Percentiles rank a stretch among this genome's conserved stretches.
Conservation (phyloP, 2,329 filamentous ascomycete genomes). For the Claviceps monticola region DNA sequence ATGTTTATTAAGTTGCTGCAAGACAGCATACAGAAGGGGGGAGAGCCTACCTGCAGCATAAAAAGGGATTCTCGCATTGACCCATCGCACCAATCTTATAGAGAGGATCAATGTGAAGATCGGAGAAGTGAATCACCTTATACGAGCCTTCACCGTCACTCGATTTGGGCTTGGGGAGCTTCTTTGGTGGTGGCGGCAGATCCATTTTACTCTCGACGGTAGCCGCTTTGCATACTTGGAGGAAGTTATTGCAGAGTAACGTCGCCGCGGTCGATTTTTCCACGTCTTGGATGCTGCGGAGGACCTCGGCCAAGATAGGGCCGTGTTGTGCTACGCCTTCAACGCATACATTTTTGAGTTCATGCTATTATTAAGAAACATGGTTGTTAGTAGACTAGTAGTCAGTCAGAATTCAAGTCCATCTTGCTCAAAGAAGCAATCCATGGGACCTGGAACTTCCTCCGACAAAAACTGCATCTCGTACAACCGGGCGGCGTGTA, state of each 20-base stretch:
- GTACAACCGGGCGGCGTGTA: too few relatives aligned
- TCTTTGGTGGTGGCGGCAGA: background rate
- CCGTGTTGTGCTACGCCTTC: background rate
- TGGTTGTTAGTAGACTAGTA: background rate
- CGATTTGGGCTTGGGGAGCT: background rate
- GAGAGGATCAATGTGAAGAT: background rate
- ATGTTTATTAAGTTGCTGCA: too few relatives aligned
- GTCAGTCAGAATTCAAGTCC: too few relatives aligned
- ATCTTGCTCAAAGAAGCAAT: too few relatives aligned
- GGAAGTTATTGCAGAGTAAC: background rate
- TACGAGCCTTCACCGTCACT: background rate
- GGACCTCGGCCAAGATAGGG: background rate
- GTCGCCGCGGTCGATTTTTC: background rate
- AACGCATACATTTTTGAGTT: background rate
- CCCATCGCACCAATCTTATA: background rate
- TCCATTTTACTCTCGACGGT: background rate
- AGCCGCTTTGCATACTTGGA: background rate
- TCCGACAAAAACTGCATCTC: too few relatives aligned
- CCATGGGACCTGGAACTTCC: too few relatives aligned
- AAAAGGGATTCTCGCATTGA: conserved; percentile 10
- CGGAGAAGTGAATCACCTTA: background rate
- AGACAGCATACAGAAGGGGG: too few relatives aligned
- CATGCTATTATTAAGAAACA: background rate
- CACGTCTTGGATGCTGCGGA: background rate
- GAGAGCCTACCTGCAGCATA: conserved; percentile 7